Conservation (phyloP, 768 basidiomycete species). For the Xerocomus brunneocitrinus region DNA sequence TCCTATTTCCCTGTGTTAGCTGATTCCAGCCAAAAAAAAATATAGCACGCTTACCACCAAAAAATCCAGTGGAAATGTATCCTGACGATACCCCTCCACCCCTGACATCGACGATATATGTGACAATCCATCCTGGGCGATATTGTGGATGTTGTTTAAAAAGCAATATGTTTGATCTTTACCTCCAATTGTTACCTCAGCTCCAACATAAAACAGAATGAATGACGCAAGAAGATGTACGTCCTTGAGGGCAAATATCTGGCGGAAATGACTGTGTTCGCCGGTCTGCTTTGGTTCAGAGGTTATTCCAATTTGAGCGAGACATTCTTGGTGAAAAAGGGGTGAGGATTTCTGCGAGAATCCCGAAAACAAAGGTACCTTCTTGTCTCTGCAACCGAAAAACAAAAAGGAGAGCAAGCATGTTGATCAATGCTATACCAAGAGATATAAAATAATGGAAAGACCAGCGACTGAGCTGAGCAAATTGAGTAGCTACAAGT, state of each 20-base stretch:
- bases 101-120: constrained; percentile 44
- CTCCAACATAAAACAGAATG: constrained; percentile 45
- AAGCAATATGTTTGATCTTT: background rate
- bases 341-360: background rate
- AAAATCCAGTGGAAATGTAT: constrained; percentile 44
- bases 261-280: constrained; percentile 40
- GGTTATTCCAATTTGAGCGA: constrained; percentile 34
- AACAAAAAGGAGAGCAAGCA: constrained; percentile 43
- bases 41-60: constrained; percentile 16
- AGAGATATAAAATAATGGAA: constrained; percentile 50
- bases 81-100: constrained; percentile 41
- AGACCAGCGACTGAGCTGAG: constrained; percentile 35
- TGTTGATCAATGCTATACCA: constrained; percentile 58
- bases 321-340: constrained; percentile 27
- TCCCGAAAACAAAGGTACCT: constrained; percentile 33
- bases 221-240: constrained; percentile 47
- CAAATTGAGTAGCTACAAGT: constrained; percentile 52
- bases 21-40: too few species aligned
- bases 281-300: constrained; percentile 17
- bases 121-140: constrained; percentile 60
- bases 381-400: constrained; percentile 69
- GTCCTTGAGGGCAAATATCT: constrained; percentile 27
- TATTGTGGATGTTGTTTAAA: too few species aligned
- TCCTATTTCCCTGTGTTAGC: constrained; percentile 10
- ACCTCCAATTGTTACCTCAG: constrained; percentile 50